Percentiles rank a stretch among this genome's conserved stretches.
phyloP scores from a whole-genome alignment of 2,329 filamentous ascomycete genomes.

The Colletotrichum cuscutae region DNA sequence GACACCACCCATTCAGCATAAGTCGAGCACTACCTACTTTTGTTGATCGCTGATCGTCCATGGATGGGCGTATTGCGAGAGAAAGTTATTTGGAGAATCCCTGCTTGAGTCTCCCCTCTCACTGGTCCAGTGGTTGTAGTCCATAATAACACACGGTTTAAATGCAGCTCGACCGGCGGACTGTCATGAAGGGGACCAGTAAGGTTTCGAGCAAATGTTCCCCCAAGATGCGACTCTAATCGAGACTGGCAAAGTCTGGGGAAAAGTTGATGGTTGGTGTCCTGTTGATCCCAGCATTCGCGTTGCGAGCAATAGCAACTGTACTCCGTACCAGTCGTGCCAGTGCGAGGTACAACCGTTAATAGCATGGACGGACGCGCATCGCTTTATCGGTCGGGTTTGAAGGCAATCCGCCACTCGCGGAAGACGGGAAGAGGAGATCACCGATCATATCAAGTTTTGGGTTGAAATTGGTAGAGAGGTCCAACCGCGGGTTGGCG shows the following conservation, averaged over 20 bases:
- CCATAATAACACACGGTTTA: neutral
- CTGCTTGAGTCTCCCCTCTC: neutral
- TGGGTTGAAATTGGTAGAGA: neutral
- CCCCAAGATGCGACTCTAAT: neutral
- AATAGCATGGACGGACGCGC: neutral
- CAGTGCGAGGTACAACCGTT: neutral
- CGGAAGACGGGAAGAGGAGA: constrained; percentile 3
- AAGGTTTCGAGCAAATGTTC: neutral
- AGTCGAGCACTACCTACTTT: neutral
- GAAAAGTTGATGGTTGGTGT: neutral
- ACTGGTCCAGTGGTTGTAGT: neutral
- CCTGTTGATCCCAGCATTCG: neutral
- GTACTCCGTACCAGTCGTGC: no score
- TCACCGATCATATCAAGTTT: neutral
- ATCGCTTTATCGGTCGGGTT: neutral
- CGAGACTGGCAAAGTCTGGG: neutral
- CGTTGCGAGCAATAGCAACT: neutral
- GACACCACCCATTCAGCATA: neutral
- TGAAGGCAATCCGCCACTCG: constrained; percentile 10
- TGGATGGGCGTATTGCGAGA: neutral
- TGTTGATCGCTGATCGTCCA: constrained; percentile 3
- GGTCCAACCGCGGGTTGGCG: constrained; percentile 5
- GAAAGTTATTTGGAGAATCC: constrained; percentile 22
- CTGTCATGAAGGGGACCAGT: neutral
- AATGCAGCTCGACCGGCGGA: neutral